Conservation (phyloP, 2,329 filamentous ascomycete species). For the Colletotrichum nymphaeae region DNA sequence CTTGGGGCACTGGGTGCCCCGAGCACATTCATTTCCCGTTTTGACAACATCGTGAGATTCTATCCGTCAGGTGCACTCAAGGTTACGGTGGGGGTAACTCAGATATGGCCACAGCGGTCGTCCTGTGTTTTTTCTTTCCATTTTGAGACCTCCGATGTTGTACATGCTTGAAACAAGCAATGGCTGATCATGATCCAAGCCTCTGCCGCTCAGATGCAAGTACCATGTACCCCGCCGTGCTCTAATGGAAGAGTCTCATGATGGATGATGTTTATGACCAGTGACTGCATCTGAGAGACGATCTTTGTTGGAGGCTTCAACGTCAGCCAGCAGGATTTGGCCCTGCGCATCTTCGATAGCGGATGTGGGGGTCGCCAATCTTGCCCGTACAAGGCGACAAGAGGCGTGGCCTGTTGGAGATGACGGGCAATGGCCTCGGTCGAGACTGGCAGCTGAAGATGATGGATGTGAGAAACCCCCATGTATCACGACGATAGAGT, state of each 20-base stretch:
- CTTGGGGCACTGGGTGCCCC: not conserved
- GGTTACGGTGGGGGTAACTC: not conserved
- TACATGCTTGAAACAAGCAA: constrained; percentile 17
- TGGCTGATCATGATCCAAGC: constrained; percentile 7
- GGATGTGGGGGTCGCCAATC: constrained; percentile 17
- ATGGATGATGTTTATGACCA: constrained; percentile 11
- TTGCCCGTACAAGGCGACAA: not conserved
- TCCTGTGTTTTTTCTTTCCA: not conserved
- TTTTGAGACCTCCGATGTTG: constrained; percentile 2
- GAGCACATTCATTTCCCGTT: not conserved
- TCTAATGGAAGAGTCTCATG: constrained; percentile 13
- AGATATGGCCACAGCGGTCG: not conserved
- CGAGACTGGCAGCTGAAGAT: constrained; percentile 4
- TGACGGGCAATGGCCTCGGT: not conserved
- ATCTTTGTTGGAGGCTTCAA: not conserved
- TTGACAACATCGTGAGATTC: constrained; percentile 19
- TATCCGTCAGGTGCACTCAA: constrained; percentile 6
- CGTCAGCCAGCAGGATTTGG: not conserved
- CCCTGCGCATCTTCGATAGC: not conserved
- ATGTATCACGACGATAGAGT: not conserved
- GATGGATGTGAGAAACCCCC: not conserved
- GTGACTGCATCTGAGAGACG: not conserved
- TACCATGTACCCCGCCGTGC: constrained; percentile 1
- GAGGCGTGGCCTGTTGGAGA: not conserved
- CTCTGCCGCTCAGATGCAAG: not conserved